phyloP scores from a whole-genome alignment of 2,329 filamentous ascomycete species.

The Clonostachys rhizophaga region DNA sequence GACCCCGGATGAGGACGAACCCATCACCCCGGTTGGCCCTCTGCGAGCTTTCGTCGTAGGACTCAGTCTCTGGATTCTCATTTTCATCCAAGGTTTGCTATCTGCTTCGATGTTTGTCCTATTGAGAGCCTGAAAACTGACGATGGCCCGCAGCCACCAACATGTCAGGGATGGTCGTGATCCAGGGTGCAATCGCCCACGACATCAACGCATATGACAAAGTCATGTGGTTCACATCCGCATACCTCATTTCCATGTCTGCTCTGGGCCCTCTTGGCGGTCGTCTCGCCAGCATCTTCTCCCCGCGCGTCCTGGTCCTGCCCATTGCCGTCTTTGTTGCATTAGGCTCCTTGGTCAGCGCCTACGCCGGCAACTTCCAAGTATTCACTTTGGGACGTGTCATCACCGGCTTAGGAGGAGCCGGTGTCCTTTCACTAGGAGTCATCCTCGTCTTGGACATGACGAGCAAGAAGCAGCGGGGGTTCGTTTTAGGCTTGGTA shows the following conservation, averaged over 20 bases:
- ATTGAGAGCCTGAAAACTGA: neutral
- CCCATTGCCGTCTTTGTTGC: conserved; percentile 53
- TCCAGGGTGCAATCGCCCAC: conserved; percentile 70
- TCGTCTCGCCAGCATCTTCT: conserved; percentile 70
- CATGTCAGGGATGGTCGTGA: conserved; percentile 77
- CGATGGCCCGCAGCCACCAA: conserved; percentile 46
- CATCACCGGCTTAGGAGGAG: conserved; percentile 64
- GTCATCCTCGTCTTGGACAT: conserved; percentile 76
- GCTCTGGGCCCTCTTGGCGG: conserved; percentile 65
- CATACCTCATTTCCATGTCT: conserved; percentile 63
- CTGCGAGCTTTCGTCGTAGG: conserved; percentile 39
- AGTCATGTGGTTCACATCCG: conserved; percentile 76
- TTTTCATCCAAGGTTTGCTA: conserved; percentile 53
- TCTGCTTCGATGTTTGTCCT: conserved; percentile 1
- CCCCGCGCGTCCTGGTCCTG: conserved; percentile 61
- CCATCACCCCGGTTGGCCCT: conserved; percentile 14
- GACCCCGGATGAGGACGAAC: neutral
- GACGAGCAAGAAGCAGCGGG: conserved; percentile 60
- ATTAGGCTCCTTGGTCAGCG: conserved; percentile 60
- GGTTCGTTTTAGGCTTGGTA: conserved; percentile 68
- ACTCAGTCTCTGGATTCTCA: conserved; percentile 48
- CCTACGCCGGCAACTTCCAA: conserved; percentile 51
- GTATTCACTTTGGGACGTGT: conserved; percentile 66
- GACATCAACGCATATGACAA: conserved; percentile 71
- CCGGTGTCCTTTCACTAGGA: conserved; percentile 67